Evolutionary conservation across 495 filamentous ascomycete genomes (phyloP).

Genomic region (Penicillium dipodomyicola): DNA sequence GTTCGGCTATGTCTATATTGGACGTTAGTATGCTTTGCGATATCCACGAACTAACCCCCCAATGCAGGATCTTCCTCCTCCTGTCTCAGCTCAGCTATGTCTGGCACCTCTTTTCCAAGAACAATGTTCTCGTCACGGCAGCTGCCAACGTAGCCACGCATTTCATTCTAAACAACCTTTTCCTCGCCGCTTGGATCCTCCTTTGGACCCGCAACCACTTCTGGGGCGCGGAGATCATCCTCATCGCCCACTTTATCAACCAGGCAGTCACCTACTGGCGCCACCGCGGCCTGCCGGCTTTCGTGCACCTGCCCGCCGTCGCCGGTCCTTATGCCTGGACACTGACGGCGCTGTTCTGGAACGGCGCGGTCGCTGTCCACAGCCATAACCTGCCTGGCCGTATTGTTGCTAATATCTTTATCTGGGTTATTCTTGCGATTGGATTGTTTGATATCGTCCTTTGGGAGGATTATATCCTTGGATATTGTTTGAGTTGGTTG

Average conservation of each 20-base stretch:
- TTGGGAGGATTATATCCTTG: conserved; percentile 80
- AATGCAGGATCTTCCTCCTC: conserved; percentile 65
- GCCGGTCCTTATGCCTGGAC: conserved; percentile 81
- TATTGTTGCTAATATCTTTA: conserved; percentile 78
- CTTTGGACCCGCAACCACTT: conserved; percentile 77
- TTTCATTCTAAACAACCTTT: conserved; percentile 81
- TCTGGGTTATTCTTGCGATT: conserved; percentile 76
- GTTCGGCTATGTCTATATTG: not conserved
- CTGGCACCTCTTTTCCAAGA: conserved; percentile 68
- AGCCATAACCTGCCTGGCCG: conserved; percentile 59
- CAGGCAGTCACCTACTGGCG: conserved; percentile 75
- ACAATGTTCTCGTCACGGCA: conserved; percentile 56
- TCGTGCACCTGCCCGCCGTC: conserved; percentile 71
- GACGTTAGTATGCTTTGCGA: too few relatives aligned
- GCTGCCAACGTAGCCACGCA: conserved; percentile 76
- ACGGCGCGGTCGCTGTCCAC: conserved; percentile 72
- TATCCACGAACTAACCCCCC: conserved; percentile 1
- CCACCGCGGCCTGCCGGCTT: conserved; percentile 59
- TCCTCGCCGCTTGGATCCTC: conserved; percentile 74
- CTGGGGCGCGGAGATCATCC: conserved; percentile 66
- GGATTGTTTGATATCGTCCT: conserved; percentile 67
- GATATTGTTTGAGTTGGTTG: conserved; percentile 71
- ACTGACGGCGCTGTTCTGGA: conserved; percentile 80
- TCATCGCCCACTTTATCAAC: conserved; percentile 79
- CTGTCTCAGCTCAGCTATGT: conserved; percentile 73